Percentiles rank a stretch among this genome's conserved stretches.
Evolutionary conservation across 176 grass and related monocot species (phyloP).

Genomic region (Thalia dealbata): DNA sequence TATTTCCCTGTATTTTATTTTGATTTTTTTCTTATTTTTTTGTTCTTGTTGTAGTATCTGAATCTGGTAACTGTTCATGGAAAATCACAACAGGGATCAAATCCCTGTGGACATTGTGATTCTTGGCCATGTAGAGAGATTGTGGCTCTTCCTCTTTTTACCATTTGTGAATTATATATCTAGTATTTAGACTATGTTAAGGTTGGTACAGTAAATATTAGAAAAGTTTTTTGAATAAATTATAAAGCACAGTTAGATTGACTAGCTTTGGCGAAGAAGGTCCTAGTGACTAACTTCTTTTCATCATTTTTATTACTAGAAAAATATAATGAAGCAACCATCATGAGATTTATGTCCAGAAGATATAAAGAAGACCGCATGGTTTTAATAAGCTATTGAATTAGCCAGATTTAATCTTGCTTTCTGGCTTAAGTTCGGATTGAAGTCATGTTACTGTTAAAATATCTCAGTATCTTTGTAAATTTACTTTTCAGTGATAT

Average conservation of each 20-base stretch:
- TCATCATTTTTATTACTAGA: no score
- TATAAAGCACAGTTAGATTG: background rate
- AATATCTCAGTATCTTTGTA: background rate
- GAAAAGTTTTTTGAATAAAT: background rate
- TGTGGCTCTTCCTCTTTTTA: background rate
- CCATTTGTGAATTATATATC: background rate
- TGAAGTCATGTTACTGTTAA: no score
- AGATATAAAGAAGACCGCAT: no score
- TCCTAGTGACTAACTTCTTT: no score
- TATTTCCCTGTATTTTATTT: background rate
- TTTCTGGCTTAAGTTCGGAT: background rate
- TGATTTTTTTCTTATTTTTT: background rate
- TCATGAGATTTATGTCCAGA: no score
- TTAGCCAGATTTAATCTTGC: background rate
- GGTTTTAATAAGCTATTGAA: background rate
- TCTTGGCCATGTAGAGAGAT: background rate
- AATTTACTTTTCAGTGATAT: constrained; percentile 57
- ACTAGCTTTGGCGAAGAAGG: no score
- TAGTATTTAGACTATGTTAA: background rate
- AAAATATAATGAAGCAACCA: no score
- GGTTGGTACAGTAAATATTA: background rate
- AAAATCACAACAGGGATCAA: background rate
- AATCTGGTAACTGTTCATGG: background rate
- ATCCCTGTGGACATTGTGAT: background rate
- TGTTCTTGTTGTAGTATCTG: background rate